Evolutionary conservation across 768 basidiomycete species (phyloP), one percentile per base, ranked within the genome.

Genomic region (Boletellus emodensis): DNA sequence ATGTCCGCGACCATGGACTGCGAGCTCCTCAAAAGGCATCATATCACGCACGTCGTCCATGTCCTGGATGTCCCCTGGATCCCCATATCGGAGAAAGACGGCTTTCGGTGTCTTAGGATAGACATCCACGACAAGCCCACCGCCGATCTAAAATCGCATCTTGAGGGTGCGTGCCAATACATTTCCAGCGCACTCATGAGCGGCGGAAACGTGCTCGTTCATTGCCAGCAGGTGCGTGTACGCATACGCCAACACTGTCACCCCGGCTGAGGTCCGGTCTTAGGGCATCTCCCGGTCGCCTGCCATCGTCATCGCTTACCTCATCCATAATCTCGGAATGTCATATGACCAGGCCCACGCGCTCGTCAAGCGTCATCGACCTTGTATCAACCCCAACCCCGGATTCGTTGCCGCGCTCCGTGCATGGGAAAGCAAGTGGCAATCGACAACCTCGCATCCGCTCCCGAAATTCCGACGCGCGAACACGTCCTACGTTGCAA

Each of bases 221-320:
- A 90, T 63, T 90, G 87, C 58, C 87, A 90, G 55, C 87, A 90
- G 84, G 87, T 88, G 52, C 58, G 78, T 61, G 10, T 20, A 4
- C 5, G 3, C 20, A 26, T 7, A 26, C 24, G 24, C 24, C 24
- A 37, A 9, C 48, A 9, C 15, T 20, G 15, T 20, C 36, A 38
- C 45, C 4, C 42, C 22, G 14, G 30, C 32, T 64, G 46, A 61
- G 2, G 24, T 40, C 40, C 7, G 26, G 15, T 40, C 49, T 17
- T 15, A 88, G 87, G 87, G 87, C 55, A 75, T 90, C 46, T 90
- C 87, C n/a, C 81, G 87, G 56, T 84, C 81, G 43, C 76, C 85
- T 14, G 79, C 87, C 7, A 78, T 90, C 60, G 82, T 88, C 50
- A 87, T 90, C 52, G 87, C 87, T 40, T 90, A 87, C 71, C 83